Evolutionary conservation across 2,329 filamentous ascomycete species (phyloP), one percentile per base, ranked within the genome.

Genomic region (Colletotrichum tofieldiae): DNA sequence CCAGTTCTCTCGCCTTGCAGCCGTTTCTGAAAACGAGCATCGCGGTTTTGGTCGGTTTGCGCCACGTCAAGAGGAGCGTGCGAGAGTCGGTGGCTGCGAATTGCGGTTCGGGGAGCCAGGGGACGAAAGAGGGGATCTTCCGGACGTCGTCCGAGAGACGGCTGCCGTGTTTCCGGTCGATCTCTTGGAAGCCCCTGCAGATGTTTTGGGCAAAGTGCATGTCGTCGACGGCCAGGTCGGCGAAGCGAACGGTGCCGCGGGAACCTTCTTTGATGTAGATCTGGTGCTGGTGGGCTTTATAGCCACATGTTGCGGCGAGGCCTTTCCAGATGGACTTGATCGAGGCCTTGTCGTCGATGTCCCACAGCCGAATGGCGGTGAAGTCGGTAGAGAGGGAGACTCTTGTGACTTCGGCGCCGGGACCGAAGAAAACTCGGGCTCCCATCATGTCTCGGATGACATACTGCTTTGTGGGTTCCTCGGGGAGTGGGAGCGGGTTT

Each of bases 341-440:
- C 1, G 37, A 5, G 37, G 7, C 3, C 2, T n/a, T 4, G 1
- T 6, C 18, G 2, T 6, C 4, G 39, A n/a, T 2, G 6, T n/a
- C 18, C 23, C 37, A 7, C 3, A 60, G 7, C 3, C 37, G 56
- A 1, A 60, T n/a, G 39, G 39, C 26, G 1, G 39, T 9, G 39
- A 60, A 60, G 56, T 60, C 56, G 8, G 41, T 39, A 12, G 37
- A 14, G 2, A 60, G 37, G 16, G 23, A 32, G 1, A 60, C 5
- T 20, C n/a, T 20, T 9, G 9, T 4, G 56, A 60, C 41, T 29
- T 45, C 18, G 4, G 39, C 56, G 8, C 56, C 56, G 9, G 56
- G 39, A 1, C 56, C 56, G 56, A 60, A 60, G 2, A 3, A 7
- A 12, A 60, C 39, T n/a, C n/a, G 8, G 35, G 54, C 37, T n/a